A percentile compares a stretch with the other conserved stretches of the same genome.
Evolutionary conservation across 352 stramenopile genomes (phyloP).

Genomic region (Phytophthora macrochlamydospora): DNA sequence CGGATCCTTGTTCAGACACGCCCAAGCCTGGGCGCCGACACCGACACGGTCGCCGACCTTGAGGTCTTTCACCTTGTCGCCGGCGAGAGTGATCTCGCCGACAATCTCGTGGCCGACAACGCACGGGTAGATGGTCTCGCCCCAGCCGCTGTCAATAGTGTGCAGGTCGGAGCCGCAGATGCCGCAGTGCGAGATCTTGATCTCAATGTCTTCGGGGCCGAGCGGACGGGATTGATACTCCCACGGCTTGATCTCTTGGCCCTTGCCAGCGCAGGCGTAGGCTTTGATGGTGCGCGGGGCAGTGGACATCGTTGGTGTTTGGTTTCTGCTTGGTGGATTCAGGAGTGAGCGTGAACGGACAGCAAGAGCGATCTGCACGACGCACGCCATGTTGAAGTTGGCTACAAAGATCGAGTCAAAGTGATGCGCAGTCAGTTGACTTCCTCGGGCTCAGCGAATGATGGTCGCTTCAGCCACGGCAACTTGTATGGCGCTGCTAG

Average conservation of each 20-base stretch:
- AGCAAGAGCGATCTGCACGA: too few species aligned
- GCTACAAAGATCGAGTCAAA: too few species aligned
- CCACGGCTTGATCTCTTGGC: constrained; percentile 41
- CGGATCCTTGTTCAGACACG: constrained; percentile 65
- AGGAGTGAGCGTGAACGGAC: neutral
- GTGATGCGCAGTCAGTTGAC: too few species aligned
- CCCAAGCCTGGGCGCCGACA: constrained; percentile 82
- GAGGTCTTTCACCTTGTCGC: constrained; percentile 53
- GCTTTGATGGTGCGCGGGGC: constrained; percentile 46
- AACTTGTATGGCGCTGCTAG: neutral
- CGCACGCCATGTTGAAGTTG: too few species aligned
- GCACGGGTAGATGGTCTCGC: constrained; percentile 44
- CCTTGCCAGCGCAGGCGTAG: constrained; percentile 47
- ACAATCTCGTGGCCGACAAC: constrained; percentile 70
- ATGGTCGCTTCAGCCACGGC: too few species aligned
- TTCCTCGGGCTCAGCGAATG: too few species aligned
- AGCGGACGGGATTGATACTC: constrained; percentile 52
- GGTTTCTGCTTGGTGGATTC: neutral
- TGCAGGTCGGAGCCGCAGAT: constrained; percentile 72
- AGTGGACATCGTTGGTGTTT: constrained; percentile 19
- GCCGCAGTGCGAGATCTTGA: constrained; percentile 68
- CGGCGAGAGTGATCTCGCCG: constrained; percentile 46
- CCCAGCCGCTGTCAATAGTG: constrained; percentile 56
- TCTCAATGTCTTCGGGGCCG: constrained; percentile 53
- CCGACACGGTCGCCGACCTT: constrained; percentile 84